Evolutionary conservation across 805 yeast genomes (phyloP).

Genomic region (Debaryomyces castellii): DNA sequence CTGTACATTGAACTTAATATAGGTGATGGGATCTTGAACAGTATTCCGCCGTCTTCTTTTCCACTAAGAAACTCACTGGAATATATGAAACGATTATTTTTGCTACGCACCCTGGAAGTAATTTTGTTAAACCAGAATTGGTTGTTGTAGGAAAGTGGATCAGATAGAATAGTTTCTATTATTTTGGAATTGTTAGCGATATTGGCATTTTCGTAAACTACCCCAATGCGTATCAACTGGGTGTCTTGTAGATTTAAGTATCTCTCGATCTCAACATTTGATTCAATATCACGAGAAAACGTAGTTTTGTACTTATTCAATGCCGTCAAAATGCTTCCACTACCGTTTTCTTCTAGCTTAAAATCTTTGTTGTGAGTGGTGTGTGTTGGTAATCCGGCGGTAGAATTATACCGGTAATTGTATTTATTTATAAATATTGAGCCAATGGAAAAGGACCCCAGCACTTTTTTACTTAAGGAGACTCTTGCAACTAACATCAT

Average conservation of each 20-base stretch:
- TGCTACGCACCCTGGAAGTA: slow-evolving; percentile 15
- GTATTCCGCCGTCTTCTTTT: slow-evolving; percentile 8
- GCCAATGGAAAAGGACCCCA: not conserved
- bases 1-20: slow-evolving; percentile 25
- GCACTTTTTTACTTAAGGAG: not conserved
- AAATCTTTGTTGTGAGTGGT: not conserved
- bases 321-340: not conserved
- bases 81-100: slow-evolving; percentile 21
- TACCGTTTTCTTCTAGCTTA: not conserved
- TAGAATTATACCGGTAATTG: not conserved
- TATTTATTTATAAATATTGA: not conserved
- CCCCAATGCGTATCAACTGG: slow-evolving; percentile 28
- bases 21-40: slow-evolving; percentile 27
- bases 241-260: slow-evolving; percentile 1
- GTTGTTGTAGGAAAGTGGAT: slow-evolving; percentile 36
- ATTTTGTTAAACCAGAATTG: slow-evolving; percentile 31
- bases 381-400: not conserved
- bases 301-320: slow-evolving; percentile 12
- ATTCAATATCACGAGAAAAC: slow-evolving; percentile 20
- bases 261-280: slow-evolving; percentile 8
- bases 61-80: slow-evolving; percentile 3
- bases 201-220: slow-evolving; percentile 28
- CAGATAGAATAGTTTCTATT: slow-evolving; percentile 37
- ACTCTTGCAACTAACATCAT: not conserved
- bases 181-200: slow-evolving; percentile 23